Evolutionary conservation across 768 basidiomycete species (phyloP), one percentile per base, ranked within the genome.

Genomic region (Suillus bovinus): DNA sequence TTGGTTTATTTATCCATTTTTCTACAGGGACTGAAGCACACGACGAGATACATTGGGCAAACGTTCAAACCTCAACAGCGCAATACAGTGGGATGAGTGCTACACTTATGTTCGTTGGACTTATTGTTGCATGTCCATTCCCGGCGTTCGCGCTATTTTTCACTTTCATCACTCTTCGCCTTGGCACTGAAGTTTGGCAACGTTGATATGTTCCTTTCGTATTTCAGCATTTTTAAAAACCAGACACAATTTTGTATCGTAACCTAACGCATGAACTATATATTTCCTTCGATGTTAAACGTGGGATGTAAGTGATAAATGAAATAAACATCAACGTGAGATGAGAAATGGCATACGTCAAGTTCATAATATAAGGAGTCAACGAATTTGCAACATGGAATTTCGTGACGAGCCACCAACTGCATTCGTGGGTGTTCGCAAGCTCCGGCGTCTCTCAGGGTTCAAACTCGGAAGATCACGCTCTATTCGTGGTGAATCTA

Each of bases 181-280:
- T 55, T 55, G 16, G 54, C 54, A 55, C 36, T 56, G 17, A 27
- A 56, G 24, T 56, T 36, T 27, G 24, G 63, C 58, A 62, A 10
- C 50, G 29, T 62, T 36, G 27, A 60, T 54, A 34, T 63, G 29
- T 59, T 55, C 14, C 14, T 58, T 29, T 69, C 69, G 67, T 72
- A 69, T 63, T 65, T 62, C 63, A 50, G 53, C 62, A 59, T 46
- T 58, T n/a, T 69, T 38, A 64, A 65, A 60, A 57, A 56, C 61
- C 64, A 72, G 56, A 68, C 63, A 66, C 57, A 63, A 60, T 59
- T 56, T 22, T 75, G 72, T 73, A 73, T 64, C 71, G 71, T 74
- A 75, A 67, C 63, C 65, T 73, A 73, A n/a, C 67, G 61, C 58
- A 69, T 73, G 70, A 73, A 73, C 72, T 73, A 73, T 73, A 70